Percentiles rank a stretch among this genome's conserved stretches.
These are phyloP conservation scores for Thelonectria discophora DNA, from an alignment of 2,329 filamentous ascomycete species.

Conservation along the genomic window DNA sequence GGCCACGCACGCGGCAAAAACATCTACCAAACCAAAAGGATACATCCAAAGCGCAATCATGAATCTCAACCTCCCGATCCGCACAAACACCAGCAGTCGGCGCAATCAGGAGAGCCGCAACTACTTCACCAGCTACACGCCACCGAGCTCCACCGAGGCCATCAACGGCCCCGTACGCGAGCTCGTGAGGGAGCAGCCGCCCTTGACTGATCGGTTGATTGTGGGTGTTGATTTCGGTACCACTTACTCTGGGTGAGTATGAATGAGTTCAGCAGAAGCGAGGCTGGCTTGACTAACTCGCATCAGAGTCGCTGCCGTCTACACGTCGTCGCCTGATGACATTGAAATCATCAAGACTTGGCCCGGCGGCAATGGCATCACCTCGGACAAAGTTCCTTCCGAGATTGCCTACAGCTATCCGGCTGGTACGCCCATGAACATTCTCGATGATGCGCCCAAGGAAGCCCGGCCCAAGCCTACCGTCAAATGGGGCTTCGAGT, in stretches of 20 bases:
- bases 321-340: conserved; percentile 80
- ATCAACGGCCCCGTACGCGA: conserved; percentile 70
- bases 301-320: conserved; percentile 70
- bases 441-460: conserved; percentile 36
- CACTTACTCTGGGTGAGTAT: conserved; percentile 78
- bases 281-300: conserved; percentile 5
- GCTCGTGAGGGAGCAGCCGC: conserved; percentile 60
- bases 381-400: conserved; percentile 87
- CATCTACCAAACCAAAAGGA: not conserved
- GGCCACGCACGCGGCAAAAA: not conserved
- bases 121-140: conserved; percentile 65
- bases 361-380: conserved; percentile 85
- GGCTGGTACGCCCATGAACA: conserved; percentile 43
- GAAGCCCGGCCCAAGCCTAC: conserved; percentile 53
- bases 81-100: conserved; percentile 55
- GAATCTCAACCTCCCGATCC: conserved; percentile 62
- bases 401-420: conserved; percentile 72
- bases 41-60: conserved; percentile 44
- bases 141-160: conserved; percentile 66
- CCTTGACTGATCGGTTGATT: conserved; percentile 71
- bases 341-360: conserved; percentile 86
- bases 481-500: conserved; percentile 84
- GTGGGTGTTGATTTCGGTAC: conserved; percentile 86
- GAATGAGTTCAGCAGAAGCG: not conserved
- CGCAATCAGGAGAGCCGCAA: conserved; percentile 65